A percentile compares a stretch with the other conserved stretches of the same genome.
phyloP scores from a whole-genome alignment of 176 grass and related monocot genomes.

The Oropetium thomaeum region DNA sequence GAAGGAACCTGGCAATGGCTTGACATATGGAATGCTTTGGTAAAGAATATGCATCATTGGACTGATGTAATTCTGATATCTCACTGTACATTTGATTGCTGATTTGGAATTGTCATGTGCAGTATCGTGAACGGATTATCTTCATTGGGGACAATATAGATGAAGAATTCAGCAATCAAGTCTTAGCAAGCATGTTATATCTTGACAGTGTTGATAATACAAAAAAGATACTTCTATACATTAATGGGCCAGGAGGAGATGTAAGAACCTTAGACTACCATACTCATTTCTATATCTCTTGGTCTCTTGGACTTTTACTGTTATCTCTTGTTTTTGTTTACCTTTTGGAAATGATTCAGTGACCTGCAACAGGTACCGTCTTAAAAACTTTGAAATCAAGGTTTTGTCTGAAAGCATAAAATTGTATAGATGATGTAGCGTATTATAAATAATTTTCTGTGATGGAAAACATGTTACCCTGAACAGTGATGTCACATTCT shows the following conservation, averaged over 20 bases:
- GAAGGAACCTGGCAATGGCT: slow-evolving; percentile 81
- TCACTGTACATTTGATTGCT: background rate
- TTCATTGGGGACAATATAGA: slow-evolving; percentile 78
- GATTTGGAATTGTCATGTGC: slow-evolving; percentile 31
- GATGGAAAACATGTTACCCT: background rate
- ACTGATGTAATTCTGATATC: slow-evolving; percentile 5
- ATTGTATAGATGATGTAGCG: background rate
- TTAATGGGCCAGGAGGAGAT: slow-evolving; percentile 93
- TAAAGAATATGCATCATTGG: slow-evolving; percentile 35
- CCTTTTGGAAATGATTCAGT: background rate
- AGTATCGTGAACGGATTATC: slow-evolving; percentile 87
- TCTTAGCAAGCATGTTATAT: slow-evolving; percentile 88
- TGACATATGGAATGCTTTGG: slow-evolving; percentile 84
- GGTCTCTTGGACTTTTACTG: background rate
- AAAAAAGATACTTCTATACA: slow-evolving; percentile 82
- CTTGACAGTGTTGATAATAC: slow-evolving; percentile 77
- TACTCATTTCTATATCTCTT: background rate
- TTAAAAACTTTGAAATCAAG: background rate
- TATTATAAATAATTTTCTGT: background rate
- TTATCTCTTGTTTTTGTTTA: background rate
- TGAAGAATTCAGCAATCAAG: slow-evolving; percentile 86
- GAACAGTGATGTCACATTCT: slow-evolving; percentile 5
- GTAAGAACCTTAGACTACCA: slow-evolving; percentile 48
- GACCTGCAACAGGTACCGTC: background rate
- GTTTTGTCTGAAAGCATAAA: background rate